Conservation (phyloP, 495 filamentous ascomycete species). For the Aspergillus saccharolyticus region DNA sequence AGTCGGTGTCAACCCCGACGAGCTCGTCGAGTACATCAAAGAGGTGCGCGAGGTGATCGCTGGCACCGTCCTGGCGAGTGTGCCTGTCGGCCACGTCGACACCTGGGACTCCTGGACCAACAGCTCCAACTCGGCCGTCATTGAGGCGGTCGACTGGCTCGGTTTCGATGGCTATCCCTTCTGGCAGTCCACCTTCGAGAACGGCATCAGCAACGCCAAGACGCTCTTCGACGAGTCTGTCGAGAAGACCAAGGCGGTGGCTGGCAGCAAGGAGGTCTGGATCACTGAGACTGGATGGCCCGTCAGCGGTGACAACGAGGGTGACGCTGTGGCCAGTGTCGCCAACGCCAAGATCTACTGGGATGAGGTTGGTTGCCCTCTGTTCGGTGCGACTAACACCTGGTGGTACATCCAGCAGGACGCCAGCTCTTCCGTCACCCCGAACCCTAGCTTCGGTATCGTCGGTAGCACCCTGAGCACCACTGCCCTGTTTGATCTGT, state of each 20-base stretch:
- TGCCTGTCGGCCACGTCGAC: conserved; percentile 78
- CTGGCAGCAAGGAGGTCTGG: conserved; percentile 69
- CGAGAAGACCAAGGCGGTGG: conserved; percentile 50
- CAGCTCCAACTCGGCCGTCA: conserved; percentile 62
- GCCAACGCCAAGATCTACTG: conserved; percentile 77
- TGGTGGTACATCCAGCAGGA: conserved; percentile 77
- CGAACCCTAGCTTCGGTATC: conserved; percentile 68
- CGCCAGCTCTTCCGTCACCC: conserved; percentile 41
- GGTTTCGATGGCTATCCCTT: conserved; percentile 73
- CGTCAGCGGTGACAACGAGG: conserved; percentile 56
- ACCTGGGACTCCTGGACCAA: conserved; percentile 88
- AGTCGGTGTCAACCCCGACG: conserved; percentile 52
- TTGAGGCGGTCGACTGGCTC: conserved; percentile 67
- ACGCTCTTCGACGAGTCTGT: conserved; percentile 60
- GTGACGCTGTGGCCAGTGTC: conserved; percentile 55
- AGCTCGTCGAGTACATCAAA: conserved; percentile 60
- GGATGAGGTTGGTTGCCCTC: conserved; percentile 68
- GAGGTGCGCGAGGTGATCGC: conserved; percentile 54
- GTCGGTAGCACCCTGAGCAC: conserved; percentile 48
- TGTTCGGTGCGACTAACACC: conserved; percentile 62
- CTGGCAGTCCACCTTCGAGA: conserved; percentile 66
- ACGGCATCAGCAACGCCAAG: conserved; percentile 58
- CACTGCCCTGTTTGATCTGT: conserved; percentile 60
- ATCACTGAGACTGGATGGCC: conserved; percentile 91
- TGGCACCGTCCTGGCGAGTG: conserved; percentile 50